Evolutionary conservation across 495 filamentous ascomycete species (phyloP), one percentile per base, ranked within the genome.

Genomic region (Hyaloscypha bicolor): DNA sequence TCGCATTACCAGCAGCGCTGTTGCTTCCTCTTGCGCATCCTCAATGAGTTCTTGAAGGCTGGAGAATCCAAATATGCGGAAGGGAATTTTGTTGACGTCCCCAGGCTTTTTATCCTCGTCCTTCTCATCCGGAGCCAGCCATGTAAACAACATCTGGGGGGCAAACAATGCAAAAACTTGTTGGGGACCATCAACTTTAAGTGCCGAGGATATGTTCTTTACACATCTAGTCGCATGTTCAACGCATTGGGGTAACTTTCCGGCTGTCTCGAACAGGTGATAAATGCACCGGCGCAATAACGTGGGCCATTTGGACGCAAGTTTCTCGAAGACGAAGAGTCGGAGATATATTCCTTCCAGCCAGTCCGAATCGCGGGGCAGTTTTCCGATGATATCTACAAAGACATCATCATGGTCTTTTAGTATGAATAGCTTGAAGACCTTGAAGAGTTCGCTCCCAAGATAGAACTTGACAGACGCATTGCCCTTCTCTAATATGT

Each of bases 141-240:
- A 98, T 0, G 93, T 96, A 74, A 92, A 96, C 5, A 98, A 80
- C n/a, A 98, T 83, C 75, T 99, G 96, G 29, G 93, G 88, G 21
- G 91, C 88, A 73, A 97, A 98, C 4, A 98, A 82, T n/a, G 81
- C 83, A 75, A 98, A 97, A 4, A 99, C 75, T 51, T 88, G 83
- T 71, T 83, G 84, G 1, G 91, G 80, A 48, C 85, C 81, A 39
- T 79, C 73, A 39, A 97, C 84, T 3, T 85, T 80, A 45, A 96
- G 81, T 6, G 83, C 79, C 52, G 75, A 79, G 6, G 93, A 85
- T 30, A 97, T 85, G 55, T 83, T 79, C n/a, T 67, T 69, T 55
- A 96, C 77, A 72, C 91, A 93, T 59, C 82, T 84, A 57, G 83
- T 83, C 2, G 94, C 93, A 78, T 97, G 90, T 42, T 77, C 78